Conservation (phyloP, 2,329 filamentous ascomycete genomes). For the Orbilia javanica region DNA sequence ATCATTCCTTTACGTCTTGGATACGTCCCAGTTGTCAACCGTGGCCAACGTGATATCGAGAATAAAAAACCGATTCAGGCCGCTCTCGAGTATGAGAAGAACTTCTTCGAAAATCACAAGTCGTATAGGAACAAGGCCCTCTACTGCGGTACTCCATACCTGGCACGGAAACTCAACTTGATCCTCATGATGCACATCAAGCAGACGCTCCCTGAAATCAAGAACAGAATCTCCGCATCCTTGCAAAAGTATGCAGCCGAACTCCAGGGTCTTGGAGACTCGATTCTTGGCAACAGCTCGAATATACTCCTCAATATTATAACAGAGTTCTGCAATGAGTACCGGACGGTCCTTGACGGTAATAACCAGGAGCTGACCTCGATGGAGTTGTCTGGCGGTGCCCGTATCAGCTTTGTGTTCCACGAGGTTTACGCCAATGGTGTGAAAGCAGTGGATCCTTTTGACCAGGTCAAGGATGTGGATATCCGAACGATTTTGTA, state of each 20-base stretch:
- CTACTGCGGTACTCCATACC: conserved; percentile 97
- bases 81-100: conserved; percentile 92
- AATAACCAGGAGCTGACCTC: conserved; percentile 97
- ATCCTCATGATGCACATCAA: conserved; percentile 99
- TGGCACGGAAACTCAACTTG: conserved; percentile 96
- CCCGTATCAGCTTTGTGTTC: conserved; percentile 98
- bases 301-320: conserved; percentile 99
- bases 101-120: conserved; percentile 98
- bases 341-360: conserved; percentile 93
- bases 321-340: conserved; percentile 98
- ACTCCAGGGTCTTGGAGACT: conserved; percentile 85
- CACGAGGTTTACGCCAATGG: conserved; percentile 98
- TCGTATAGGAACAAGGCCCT: conserved; percentile 98
- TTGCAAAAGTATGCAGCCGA: conserved; percentile 91
- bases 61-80: conserved; percentile 94
- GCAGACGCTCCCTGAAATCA: conserved; percentile 98
- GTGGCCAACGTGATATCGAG: conserved; percentile 97
- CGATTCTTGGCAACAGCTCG: conserved; percentile 92
- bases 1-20: conserved; percentile 95
- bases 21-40: conserved; percentile 97
- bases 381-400: conserved; percentile 92
- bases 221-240: conserved; percentile 92
- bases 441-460: conserved; percentile 96
- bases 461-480: conserved; percentile 95
- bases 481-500: conserved; percentile 97